phyloP scores from a whole-genome alignment of 805 yeast species.

The Jamesozyma lodderae region DNA sequence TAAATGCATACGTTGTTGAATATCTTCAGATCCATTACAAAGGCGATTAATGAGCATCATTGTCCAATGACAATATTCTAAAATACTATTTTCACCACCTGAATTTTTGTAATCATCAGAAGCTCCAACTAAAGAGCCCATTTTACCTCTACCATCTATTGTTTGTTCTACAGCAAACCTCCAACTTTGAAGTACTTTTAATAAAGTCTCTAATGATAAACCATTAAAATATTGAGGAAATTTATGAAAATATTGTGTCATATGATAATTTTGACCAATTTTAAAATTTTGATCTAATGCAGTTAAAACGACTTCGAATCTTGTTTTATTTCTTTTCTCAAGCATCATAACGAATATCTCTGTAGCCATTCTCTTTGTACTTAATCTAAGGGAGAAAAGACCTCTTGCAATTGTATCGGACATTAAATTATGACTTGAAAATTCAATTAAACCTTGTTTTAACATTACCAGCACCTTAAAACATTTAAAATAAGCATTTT shows the following conservation, averaged over 20 bases:
- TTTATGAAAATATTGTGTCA: slow-evolving; percentile 13
- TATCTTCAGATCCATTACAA: slow-evolving; percentile 21
- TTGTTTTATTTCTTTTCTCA: slow-evolving; percentile 35
- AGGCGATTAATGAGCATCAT: slow-evolving; percentile 27
- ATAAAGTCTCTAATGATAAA: slow-evolving; percentile 14
- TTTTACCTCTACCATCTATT: slow-evolving; percentile 75
- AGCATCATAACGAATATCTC: slow-evolving; percentile 59
- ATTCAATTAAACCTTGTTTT: slow-evolving; percentile 22
- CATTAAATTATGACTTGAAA: slow-evolving; percentile 30
- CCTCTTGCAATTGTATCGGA: slow-evolving; percentile 63
- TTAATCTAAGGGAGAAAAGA: slow-evolving; percentile 60
- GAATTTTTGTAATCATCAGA: slow-evolving; percentile 59
- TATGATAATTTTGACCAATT: slow-evolving; percentile 21
- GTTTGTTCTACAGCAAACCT: slow-evolving; percentile 54
- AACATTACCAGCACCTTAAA: slow-evolving; percentile 42
- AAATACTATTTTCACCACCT: slow-evolving; percentile 35
- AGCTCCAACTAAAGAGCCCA: slow-evolving; percentile 90
- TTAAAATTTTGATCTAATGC: slow-evolving; percentile 31
- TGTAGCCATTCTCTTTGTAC: slow-evolving; percentile 71
- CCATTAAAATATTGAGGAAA: slow-evolving; percentile 16
- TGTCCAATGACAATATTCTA: slow-evolving; percentile 29
- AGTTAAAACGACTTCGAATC: slow-evolving; percentile 36
- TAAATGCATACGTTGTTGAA: slow-evolving; percentile 27
- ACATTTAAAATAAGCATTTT: slow-evolving; percentile 68
- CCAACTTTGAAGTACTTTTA: slow-evolving; percentile 58